These are phyloP conservation scores for Russula earlei DNA, from an alignment of 768 basidiomycete genomes.

Conservation along the genomic window DNA sequence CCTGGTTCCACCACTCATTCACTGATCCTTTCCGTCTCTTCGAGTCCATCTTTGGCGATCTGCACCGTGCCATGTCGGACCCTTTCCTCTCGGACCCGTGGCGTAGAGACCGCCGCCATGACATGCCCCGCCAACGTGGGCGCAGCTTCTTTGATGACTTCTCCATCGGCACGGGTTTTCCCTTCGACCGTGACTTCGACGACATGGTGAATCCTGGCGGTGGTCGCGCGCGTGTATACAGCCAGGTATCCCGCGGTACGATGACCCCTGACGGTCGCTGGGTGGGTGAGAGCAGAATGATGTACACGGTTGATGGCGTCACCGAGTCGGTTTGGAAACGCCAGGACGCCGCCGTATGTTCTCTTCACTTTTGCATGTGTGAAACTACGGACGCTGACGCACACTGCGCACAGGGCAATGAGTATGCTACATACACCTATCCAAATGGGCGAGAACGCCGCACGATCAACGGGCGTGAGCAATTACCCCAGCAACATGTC, in stretches of 20 bases:
- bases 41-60: slow-evolving; percentile 51
- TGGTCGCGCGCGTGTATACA: slow-evolving; percentile 20
- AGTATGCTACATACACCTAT: slow-evolving; percentile 55
- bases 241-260: slow-evolving; percentile 23
- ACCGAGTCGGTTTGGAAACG: slow-evolving; percentile 48
- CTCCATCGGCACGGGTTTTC: slow-evolving; percentile 1
- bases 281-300: slow-evolving; percentile 46
- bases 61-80: slow-evolving; percentile 23
- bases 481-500: slow-evolving; percentile 15
- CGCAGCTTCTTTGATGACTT: slow-evolving; percentile 13
- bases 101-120: neutral
- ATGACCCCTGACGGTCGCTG: slow-evolving; percentile 33
- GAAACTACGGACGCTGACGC: slow-evolving; percentile 9
- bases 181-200: slow-evolving; percentile 14
- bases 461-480: slow-evolving; percentile 60
- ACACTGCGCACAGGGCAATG: slow-evolving; percentile 49
- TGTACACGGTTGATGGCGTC: slow-evolving; percentile 55
- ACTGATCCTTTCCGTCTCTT: slow-evolving; percentile 72
- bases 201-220: slow-evolving; percentile 7
- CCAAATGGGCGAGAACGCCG: slow-evolving; percentile 58
- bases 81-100: slow-evolving; percentile 29
- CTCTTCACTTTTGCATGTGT: neutral
- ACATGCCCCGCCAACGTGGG: neutral
- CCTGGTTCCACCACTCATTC: slow-evolving; percentile 41
- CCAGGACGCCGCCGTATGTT: slow-evolving; percentile 45